phyloP scores from a whole-genome alignment of 495 filamentous ascomycete genomes.

The Sporormia fimetaria region DNA sequence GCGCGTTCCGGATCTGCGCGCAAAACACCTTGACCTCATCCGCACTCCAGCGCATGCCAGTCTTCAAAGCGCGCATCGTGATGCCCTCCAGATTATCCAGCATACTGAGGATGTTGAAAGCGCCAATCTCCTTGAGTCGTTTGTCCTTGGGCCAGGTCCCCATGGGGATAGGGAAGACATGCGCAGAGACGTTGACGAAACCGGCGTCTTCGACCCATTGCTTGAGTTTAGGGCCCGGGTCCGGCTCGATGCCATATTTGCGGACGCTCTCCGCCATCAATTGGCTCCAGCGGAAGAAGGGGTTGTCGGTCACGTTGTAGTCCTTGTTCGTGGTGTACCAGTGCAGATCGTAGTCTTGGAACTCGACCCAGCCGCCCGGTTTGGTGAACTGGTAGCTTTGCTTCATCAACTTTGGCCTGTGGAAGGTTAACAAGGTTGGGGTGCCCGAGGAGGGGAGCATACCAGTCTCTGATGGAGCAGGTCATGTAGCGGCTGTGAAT shows the following conservation, averaged over 20 bases:
- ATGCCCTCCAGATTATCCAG: slow-evolving; percentile 39
- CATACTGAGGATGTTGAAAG: slow-evolving; percentile 26
- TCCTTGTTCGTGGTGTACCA: slow-evolving; percentile 37
- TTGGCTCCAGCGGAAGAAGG: slow-evolving; percentile 27
- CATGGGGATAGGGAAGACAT: slow-evolving; percentile 20
- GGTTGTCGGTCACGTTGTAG: slow-evolving; percentile 29
- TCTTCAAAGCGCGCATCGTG: slow-evolving; percentile 39
- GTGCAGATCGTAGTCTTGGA: slow-evolving; percentile 38
- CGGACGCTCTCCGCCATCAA: slow-evolving; percentile 16
- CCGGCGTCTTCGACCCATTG: slow-evolving; percentile 27
- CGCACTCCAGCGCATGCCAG: slow-evolving; percentile 42
- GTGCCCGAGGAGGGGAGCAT: neutral
- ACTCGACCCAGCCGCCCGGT: slow-evolving; percentile 46
- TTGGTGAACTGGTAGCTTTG: slow-evolving; percentile 32
- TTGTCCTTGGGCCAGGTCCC: slow-evolving; percentile 29
- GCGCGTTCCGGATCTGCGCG: slow-evolving; percentile 41
- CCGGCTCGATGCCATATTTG: slow-evolving; percentile 19
- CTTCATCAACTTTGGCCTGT: slow-evolving; percentile 22
- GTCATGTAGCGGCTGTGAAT: slow-evolving; percentile 45
- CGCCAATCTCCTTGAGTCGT: slow-evolving; percentile 25
- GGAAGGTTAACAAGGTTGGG: neutral
- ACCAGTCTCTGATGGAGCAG: slow-evolving; percentile 40
- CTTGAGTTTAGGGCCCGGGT: slow-evolving; percentile 22
- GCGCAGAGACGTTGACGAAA: slow-evolving; percentile 31
- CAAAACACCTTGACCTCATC: slow-evolving; percentile 45